Conservation (phyloP, 2,329 filamentous ascomycete species). For the Paraphaeosphaeria sporulosa region DNA sequence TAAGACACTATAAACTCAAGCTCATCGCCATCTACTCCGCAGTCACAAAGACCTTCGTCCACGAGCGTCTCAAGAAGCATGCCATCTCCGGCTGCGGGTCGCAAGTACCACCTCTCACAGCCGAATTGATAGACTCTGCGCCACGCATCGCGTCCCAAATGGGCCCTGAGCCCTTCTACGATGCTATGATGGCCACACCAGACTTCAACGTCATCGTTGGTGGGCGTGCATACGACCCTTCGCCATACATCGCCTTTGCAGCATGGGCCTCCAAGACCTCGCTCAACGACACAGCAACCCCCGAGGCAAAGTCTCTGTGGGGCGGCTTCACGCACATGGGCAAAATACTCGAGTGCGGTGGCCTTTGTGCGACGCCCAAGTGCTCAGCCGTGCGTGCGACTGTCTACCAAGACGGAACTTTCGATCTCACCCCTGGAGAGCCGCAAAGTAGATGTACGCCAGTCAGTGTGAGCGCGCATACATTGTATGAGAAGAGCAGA, state of each 20-base stretch:
- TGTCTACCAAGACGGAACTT: constrained; percentile 53
- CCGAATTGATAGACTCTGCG: constrained; percentile 49
- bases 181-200: constrained; percentile 51
- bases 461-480: constrained; percentile 60
- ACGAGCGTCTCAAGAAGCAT: constrained; percentile 14
- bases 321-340: constrained; percentile 57
- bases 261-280: constrained; percentile 16
- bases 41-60: constrained; percentile 27
- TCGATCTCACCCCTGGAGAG: constrained; percentile 57
- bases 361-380: constrained; percentile 58
- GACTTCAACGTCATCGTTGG: constrained; percentile 60
- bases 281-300: constrained; percentile 11
- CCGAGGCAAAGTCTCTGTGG: constrained; percentile 18
- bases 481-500: constrained; percentile 63
- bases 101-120: constrained; percentile 51
- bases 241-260: constrained; percentile 31
- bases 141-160: constrained; percentile 56
- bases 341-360: constrained; percentile 64
- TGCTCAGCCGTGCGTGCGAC: constrained; percentile 52
- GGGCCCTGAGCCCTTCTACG: constrained; percentile 55
- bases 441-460: constrained; percentile 55
- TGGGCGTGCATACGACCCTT: constrained; percentile 46
- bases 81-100: constrained; percentile 45
- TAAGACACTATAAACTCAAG: constrained; percentile 28
- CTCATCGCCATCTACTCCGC: constrained; percentile 36